These are phyloP conservation scores for Pseudisothecium myosuroides DNA, from an alignment of 225 moss, liverwort and hornwort species.

Conservation along the genomic window DNA sequence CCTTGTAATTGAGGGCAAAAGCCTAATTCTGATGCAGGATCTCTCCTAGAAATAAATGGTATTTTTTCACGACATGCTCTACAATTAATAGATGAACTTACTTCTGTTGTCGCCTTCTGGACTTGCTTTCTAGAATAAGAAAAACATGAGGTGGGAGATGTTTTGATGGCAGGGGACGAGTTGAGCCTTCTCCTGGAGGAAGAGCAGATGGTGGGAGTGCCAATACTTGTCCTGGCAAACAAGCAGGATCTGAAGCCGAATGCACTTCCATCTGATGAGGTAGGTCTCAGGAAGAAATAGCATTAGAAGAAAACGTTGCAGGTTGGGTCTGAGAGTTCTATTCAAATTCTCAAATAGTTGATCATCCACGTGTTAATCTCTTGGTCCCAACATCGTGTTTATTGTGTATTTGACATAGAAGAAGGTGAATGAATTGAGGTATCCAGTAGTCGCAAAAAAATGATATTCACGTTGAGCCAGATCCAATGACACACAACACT, in stretches of 20 bases:
- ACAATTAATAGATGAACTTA: background rate
- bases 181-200: slow-evolving; percentile 38
- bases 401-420: background rate
- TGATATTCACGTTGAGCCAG: background rate
- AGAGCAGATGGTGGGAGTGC: slow-evolving; percentile 31
- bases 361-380: background rate
- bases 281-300: background rate
- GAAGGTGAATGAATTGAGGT: background rate
- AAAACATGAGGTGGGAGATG: background rate
- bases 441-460: background rate
- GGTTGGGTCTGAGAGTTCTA: background rate
- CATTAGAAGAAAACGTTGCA: background rate
- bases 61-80: too few species aligned
- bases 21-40: background rate
- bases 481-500: background rate
- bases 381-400: background rate
- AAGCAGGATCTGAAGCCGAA: slow-evolving; percentile 24
- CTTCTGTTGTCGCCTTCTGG: background rate
- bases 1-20: background rate
- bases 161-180: slow-evolving; percentile 21
- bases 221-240: slow-evolving; percentile 39
- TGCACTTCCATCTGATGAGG: slow-evolving; percentile 21
- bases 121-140: background rate
- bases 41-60: background rate
- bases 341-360: background rate